These are phyloP conservation scores for Phytopythium montanum DNA, from an alignment of 352 stramenopile species.

Conservation along the genomic window DNA sequence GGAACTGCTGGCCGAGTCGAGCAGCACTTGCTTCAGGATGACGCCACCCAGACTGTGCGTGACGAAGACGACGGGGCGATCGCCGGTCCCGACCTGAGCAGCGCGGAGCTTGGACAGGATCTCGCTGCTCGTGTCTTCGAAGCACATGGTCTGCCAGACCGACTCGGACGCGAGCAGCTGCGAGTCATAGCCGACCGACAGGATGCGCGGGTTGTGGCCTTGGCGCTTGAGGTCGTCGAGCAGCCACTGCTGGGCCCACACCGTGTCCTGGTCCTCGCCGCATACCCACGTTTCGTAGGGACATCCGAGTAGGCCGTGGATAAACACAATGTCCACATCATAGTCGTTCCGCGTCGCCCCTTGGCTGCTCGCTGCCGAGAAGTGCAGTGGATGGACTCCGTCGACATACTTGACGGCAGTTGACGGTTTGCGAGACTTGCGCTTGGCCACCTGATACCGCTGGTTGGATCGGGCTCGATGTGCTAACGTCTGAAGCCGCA, in stretches of 20 bases:
- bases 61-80: constrained; percentile 77
- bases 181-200: constrained; percentile 83
- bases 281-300: constrained; percentile 81
- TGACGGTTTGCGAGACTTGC: constrained; percentile 1
- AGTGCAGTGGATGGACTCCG: constrained; percentile 65
- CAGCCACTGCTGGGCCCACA: constrained; percentile 73
- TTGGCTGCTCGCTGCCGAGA: constrained; percentile 23
- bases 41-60: constrained; percentile 84
- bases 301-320: constrained; percentile 76
- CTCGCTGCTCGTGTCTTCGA: constrained; percentile 65
- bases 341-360: constrained; percentile 26
- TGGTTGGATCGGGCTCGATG: constrained; percentile 57
- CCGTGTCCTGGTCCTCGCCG: constrained; percentile 46
- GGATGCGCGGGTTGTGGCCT: constrained; percentile 54
- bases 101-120: constrained; percentile 57
- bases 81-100: constrained; percentile 49
- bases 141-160: constrained; percentile 66
- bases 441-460: constrained; percentile 36
- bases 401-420: constrained; percentile 60
- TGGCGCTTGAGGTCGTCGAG: constrained; percentile 54
- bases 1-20: constrained; percentile 35
- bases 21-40: constrained; percentile 77
- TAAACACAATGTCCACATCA: constrained; percentile 78
- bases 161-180: constrained; percentile 74
- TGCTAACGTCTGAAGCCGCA: constrained; percentile 44